Base-by-base conservation (phyloP, 2,329 filamentous ascomycete genomes). In the Xylariaceae sp. region DNA sequence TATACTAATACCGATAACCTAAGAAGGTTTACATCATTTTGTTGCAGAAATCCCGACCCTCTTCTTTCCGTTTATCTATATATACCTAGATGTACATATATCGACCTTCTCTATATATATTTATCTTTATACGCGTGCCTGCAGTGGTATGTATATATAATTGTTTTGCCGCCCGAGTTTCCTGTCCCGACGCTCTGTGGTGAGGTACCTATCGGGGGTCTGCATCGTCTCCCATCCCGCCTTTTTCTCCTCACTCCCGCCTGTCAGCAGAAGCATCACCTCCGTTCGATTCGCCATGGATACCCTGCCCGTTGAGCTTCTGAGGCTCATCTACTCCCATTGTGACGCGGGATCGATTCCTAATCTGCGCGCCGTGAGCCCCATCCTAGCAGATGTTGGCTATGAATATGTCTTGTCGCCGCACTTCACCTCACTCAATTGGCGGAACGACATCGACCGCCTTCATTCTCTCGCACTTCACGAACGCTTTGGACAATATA, bases 361-460 rank as follows among this genome's bases (percentile, higher is more conserved):
- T 53, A 67, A 62, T 49, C 69, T 80, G 37, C 73, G 77, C 12
- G 71, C 74, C 29, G 65, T 66, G 47, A 72, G 68, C 36, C 66
- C 62, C 13, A 67, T 65, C 22, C 63, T 74, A 36, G 74, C 74
- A 37, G 68, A 71, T 29, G 64, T 76, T 2, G 74, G 74, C 50
- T 73, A 73, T 55, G 71, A 74, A 21, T 75, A 71, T 53, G 64
- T 78, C 53, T 59, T 78, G 22, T 62, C 67, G n/a, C 60, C 71
- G 2, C 58, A 66, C 49, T 77, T 80, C 62, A 68, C 65, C 21
- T 70, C 71, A 16, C 64, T 77, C 43, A 71, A 71, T 47, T 78
- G 74, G 71, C 70, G 72, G 49, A 68, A 75, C 60, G 76, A 79
- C 58, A 69, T 76, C 40, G 66, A 69, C 42, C 70, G 74, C 15